Percentiles rank a stretch among this genome's conserved stretches.
Conservation (phyloP, 2,329 filamentous ascomycete genomes). For the Beauveria medogensis region DNA sequence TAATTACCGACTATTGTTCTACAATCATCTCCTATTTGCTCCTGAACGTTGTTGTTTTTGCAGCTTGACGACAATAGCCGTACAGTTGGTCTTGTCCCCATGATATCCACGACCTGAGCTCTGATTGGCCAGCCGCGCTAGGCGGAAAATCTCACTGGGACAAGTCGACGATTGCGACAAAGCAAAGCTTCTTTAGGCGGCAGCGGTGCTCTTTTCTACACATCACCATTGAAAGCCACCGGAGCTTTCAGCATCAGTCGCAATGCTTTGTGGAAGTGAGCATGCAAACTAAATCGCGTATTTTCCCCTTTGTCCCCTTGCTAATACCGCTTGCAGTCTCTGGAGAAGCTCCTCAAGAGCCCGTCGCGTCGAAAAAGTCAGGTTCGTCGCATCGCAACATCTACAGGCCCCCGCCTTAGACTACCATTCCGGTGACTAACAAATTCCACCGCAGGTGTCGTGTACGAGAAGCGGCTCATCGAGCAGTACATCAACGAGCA, state of each 20-base stretch:
- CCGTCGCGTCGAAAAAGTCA: conserved; percentile 90
- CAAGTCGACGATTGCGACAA: neutral
- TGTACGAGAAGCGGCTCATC: conserved; percentile 93
- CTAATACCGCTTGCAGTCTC: conserved; percentile 58
- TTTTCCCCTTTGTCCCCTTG: neutral
- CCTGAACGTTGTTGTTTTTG: neutral
- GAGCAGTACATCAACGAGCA: conserved; percentile 92
- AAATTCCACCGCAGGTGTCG: conserved; percentile 49
- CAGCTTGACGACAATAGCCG: neutral
- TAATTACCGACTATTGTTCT: no score
- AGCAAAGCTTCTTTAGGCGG: neutral
- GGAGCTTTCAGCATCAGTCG: conserved; percentile 22
- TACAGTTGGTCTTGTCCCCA: neutral
- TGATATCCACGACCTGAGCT: neutral
- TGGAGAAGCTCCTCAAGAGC: conserved; percentile 89
- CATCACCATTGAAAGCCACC: conserved; percentile 23
- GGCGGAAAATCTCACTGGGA: conserved; percentile 10
- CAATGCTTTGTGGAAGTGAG: conserved; percentile 44
- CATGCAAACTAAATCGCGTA: neutral
- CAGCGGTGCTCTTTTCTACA: conserved; percentile 12
- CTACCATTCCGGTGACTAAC: neutral
- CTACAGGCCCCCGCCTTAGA: neutral
- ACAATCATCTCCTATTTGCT: no score
- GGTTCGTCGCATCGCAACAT: conserved; percentile 45
- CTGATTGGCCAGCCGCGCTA: neutral